Base-by-base conservation (phyloP, 2,329 filamentous ascomycete genomes). In the Elsinoe australis region DNA sequence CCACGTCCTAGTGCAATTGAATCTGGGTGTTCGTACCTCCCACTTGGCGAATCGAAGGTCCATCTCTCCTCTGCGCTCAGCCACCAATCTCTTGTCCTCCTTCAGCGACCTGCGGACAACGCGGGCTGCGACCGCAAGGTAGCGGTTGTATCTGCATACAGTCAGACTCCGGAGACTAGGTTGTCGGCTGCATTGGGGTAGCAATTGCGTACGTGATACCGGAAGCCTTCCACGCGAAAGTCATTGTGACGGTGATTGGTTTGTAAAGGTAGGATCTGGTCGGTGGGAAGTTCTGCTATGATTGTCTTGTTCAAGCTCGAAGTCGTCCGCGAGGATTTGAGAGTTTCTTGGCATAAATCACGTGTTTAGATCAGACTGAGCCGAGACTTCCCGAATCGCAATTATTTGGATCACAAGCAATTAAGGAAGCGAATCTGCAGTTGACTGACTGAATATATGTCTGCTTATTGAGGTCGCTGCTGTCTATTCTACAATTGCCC, bases 181-280 rank as follows among this genome's bases (percentile, higher is more conserved):
- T 46, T 21, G 22, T 21, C 5, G 34, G 21, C 24, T 19, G 15
- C 17, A 5, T 15, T 14, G 18, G 17, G 39, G 19, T 17, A 8
- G 39, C 19, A 47, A 24, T 52, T 42, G 78, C 87, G 71, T 85
- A 95, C 89, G 83, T 94, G 68, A 96, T 78, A 73, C 92, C 92
- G 70, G 92, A 87, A 67, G 89, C 81, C 85, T 95, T 96, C 92
- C 90, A 98, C 68, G 89, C 87, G 76, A 89, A 90, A 74, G 85
- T 78, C 92, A 96, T 98, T 75, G 79, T 87, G 79, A 64, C 61
- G 66, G 63, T 62, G 42, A 55, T 54, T 57, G 55, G 19, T 10
- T 32, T 51, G 59, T 55, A 39, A 34, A 47, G 14, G n/a, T 45
- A 39, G 44, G 49, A 34, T 44, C 38, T 35, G 32, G 46, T 51